phyloP scores from a whole-genome alignment of 202 grass and related monocot genomes.

The Brachypodium distachyon region DNA sequence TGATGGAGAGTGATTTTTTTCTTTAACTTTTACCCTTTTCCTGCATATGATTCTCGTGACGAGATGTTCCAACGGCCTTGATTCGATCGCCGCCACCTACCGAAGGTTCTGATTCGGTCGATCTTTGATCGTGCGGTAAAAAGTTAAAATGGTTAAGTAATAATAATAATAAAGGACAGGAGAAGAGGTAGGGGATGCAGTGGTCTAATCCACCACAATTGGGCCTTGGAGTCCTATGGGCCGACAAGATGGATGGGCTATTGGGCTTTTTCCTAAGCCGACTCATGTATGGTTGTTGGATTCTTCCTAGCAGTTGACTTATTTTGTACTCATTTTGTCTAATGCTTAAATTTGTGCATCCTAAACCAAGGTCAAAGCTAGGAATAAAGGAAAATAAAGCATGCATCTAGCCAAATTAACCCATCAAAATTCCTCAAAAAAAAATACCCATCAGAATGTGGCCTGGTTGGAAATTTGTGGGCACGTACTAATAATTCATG shows the following conservation, averaged over 20 bases:
- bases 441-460: too few species aligned
- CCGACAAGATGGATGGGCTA: too few species aligned
- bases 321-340: not conserved
- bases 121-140: not conserved
- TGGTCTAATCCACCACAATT: constrained; percentile 15
- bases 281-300: not conserved
- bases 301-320: not conserved
- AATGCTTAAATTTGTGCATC: too few species aligned
- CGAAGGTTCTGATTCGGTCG: not conserved
- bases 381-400: too few species aligned
- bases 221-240: too few species aligned
- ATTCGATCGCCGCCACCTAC: not conserved
- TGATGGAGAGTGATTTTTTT: not conserved
- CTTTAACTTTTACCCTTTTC: not conserved
- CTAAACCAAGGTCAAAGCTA: too few species aligned
- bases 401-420: too few species aligned
- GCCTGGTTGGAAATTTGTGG: too few species aligned
- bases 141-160: not conserved
- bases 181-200: not conserved
- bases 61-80: constrained; percentile 19
- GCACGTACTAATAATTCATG: not conserved
- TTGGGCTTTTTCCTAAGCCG: not conserved
- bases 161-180: too few species aligned
- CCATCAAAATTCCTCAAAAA: too few species aligned
- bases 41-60: not conserved